These are phyloP conservation scores for Kwoniella mangroviensis DNA, from an alignment of 768 basidiomycete species.

Conservation along the genomic window DNA sequence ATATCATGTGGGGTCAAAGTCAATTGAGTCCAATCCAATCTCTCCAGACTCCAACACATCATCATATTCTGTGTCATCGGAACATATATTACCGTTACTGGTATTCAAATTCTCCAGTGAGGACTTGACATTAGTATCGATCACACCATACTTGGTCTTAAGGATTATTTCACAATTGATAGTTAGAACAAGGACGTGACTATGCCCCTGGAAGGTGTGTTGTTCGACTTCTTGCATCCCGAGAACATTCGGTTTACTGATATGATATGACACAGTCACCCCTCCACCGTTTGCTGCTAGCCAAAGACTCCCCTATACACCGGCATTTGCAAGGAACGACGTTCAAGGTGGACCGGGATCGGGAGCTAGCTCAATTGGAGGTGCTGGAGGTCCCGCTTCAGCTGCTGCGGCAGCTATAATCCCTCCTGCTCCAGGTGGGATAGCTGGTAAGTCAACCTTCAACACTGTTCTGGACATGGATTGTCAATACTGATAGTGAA, in stretches of 20 bases:
- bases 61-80: neutral
- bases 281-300: conserved; percentile 36
- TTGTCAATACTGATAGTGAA: too few relatives aligned
- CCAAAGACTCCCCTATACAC: conserved; percentile 44
- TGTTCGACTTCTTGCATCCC: neutral
- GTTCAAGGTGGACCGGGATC: conserved; percentile 2
- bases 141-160: conserved; percentile 5
- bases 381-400: conserved; percentile 14
- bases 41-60: neutral
- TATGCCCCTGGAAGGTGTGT: conserved; percentile 48
- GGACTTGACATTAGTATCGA: neutral
- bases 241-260: neutral
- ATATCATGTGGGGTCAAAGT: neutral
- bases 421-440: conserved; percentile 42
- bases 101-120: neutral
- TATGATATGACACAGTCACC: conserved; percentile 25
- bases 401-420: conserved; percentile 40
- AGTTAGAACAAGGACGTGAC: neutral
- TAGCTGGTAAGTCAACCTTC: conserved; percentile 35
- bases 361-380: conserved; percentile 7
- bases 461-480: too few relatives aligned
- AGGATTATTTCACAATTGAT: neutral
- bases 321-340: conserved; percentile 30
- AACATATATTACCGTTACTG: neutral
- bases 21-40: neutral